Percentiles rank a stretch among this genome's conserved stretches.
phyloP scores from a whole-genome alignment of 2,329 filamentous ascomycete genomes.

The Xylaria polymorpha region DNA sequence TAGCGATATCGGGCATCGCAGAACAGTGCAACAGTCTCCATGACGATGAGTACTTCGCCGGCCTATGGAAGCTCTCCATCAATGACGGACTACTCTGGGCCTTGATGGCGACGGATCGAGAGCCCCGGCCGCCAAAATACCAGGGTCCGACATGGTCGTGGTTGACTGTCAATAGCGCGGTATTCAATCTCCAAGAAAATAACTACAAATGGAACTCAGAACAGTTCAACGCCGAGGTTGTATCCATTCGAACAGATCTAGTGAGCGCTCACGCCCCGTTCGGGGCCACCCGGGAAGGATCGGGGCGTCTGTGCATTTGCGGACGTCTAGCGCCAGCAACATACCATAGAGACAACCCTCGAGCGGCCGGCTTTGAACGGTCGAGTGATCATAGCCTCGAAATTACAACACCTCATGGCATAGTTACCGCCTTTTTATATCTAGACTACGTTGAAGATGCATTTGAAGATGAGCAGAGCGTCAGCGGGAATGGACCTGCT shows the following conservation, averaged over 20 bases:
- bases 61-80: background rate
- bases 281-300: constrained; percentile 1
- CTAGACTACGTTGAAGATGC: background rate
- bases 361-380: background rate
- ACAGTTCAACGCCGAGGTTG: background rate
- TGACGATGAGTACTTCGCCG: background rate
- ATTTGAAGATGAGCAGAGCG: constrained; percentile 5
- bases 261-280: background rate
- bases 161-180: background rate
- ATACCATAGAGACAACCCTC: constrained; percentile 1
- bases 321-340: constrained; percentile 7
- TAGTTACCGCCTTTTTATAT: background rate
- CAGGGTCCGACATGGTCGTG: constrained; percentile 4
- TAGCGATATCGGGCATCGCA: constrained; percentile 2
- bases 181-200: background rate
- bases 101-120: background rate
- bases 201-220: background rate
- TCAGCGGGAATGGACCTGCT: background rate
- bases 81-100: background rate
- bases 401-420: background rate
- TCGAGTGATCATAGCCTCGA: background rate
- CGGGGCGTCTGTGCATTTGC: background rate
- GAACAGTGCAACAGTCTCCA: background rate
- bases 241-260: constrained; percentile 1
- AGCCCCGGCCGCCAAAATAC: background rate